These are phyloP conservation scores for Wickerhamomyces mucosus DNA, from an alignment of 805 yeast genomes.

Conservation along the genomic window DNA sequence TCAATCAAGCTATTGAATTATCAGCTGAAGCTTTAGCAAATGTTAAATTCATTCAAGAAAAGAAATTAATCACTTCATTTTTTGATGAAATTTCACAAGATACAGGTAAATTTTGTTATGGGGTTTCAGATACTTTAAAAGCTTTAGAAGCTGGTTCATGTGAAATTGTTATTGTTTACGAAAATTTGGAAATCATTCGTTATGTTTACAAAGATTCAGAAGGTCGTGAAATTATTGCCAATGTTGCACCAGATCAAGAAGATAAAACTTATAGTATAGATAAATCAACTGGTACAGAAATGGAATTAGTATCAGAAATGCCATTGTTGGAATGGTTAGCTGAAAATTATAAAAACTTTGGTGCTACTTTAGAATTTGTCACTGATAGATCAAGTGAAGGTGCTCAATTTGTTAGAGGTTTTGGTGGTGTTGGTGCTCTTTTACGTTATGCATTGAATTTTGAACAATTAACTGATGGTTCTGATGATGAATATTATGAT, in stretches of 20 bases:
- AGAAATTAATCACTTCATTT: constrained; percentile 84
- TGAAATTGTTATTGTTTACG: constrained; percentile 87
- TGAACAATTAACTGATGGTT: constrained; percentile 88
- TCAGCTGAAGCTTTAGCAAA: constrained; percentile 95
- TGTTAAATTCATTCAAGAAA: constrained; percentile 96
- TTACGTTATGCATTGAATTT: constrained; percentile 95
- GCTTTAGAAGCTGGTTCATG: constrained; percentile 96
- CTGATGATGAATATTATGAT: constrained; percentile 79
- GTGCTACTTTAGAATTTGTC: constrained; percentile 94
- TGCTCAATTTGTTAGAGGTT: constrained; percentile 95
- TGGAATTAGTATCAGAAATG: constrained; percentile 81
- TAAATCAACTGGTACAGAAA: constrained; percentile 80
- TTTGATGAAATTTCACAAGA: constrained; percentile 98
- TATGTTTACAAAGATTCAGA: constrained; percentile 78
- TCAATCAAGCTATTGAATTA: constrained; percentile 97
- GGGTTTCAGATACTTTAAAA: constrained; percentile 92
- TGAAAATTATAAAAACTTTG: constrained; percentile 87
- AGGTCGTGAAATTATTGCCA: constrained; percentile 65
- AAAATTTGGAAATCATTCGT: constrained; percentile 79
- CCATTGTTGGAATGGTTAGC: constrained; percentile 95
- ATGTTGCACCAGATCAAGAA: constrained; percentile 62
- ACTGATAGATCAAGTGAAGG: constrained; percentile 97
- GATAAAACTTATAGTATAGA: constrained; percentile 73
- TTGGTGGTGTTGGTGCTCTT: constrained; percentile 98
- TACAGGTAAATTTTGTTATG: constrained; percentile 95